These are phyloP conservation scores for Fusarium metavorans DNA, from an alignment of 2,329 filamentous ascomycete species.

Conservation along the genomic window DNA sequence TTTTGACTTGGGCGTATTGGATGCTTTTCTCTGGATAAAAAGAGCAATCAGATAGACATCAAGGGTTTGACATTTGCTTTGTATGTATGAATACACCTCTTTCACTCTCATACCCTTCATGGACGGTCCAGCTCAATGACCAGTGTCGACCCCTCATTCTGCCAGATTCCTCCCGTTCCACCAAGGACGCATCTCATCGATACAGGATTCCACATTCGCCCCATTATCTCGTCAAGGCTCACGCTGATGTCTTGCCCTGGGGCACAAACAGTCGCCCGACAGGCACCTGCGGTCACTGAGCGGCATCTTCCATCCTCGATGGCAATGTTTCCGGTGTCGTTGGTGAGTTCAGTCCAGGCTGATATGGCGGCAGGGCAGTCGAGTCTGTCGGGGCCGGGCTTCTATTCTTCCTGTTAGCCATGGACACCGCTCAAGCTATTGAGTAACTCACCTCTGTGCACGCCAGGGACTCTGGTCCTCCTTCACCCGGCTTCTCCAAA, in stretches of 20 bases:
- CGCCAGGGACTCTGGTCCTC: not conserved
- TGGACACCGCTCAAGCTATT: too few species aligned
- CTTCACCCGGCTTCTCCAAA: not conserved
- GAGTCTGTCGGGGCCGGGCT: conserved; percentile 30
- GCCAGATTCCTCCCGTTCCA: conserved; percentile 38
- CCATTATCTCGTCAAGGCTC: conserved; percentile 12
- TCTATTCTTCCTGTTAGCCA: conserved; percentile 3
- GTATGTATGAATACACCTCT: conserved; percentile 6
- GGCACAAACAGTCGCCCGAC: conserved; percentile 35
- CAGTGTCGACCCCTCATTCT: conserved; percentile 23
- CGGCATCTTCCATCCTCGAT: conserved; percentile 26
- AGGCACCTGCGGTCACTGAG: conserved; percentile 10
- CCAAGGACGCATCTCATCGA: conserved; percentile 37
- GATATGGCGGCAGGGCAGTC: conserved; percentile 36
- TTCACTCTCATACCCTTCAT: not conserved
- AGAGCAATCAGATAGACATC: not conserved
- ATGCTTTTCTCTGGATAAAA: not conserved
- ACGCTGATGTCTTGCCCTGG: conserved; percentile 14
- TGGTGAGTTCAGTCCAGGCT: conserved; percentile 17
- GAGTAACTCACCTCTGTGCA: not conserved
- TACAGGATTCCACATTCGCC: conserved; percentile 41
- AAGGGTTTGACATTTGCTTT: not conserved
- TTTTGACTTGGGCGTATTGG: not conserved
- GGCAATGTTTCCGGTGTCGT: conserved; percentile 6
- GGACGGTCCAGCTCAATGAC: conserved; percentile 31